Evolutionary conservation across 2,329 filamentous ascomycete genomes (phyloP).

Genomic region (Aspergillus sp.): DNA sequence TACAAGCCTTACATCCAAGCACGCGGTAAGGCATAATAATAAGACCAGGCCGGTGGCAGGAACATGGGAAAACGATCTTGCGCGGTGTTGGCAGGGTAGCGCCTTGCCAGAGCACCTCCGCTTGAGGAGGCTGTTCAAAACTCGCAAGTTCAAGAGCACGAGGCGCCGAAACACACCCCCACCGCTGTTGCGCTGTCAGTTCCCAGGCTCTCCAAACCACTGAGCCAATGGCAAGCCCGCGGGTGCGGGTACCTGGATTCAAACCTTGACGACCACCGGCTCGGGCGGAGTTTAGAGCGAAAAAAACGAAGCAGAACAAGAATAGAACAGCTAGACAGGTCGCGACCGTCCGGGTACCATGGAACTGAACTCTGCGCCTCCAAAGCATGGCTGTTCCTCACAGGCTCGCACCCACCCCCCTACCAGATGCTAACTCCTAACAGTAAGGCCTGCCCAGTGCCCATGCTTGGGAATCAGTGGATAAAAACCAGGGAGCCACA

Average conservation of each 20-base stretch:
- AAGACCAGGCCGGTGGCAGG: background rate
- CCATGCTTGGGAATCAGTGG: background rate
- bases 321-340: constrained; percentile 9
- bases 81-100: background rate
- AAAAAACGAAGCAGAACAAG: constrained; percentile 9
- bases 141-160: constrained; percentile 5
- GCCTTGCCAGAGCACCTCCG: background rate
- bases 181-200: constrained; percentile 17
- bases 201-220: constrained; percentile 5
- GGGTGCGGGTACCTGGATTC: constrained; percentile 22
- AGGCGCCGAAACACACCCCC: constrained; percentile 14
- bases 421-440: background rate
- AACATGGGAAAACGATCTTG: background rate
- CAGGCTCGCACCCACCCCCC: background rate
- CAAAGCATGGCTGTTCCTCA: background rate
- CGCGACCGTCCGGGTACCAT: constrained; percentile 4
- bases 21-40: background rate
- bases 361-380: background rate
- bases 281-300: constrained; percentile 10
- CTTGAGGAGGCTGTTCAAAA: background rate
- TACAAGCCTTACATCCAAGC: background rate
- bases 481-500: background rate
- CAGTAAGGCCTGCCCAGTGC: background rate
- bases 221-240: constrained; percentile 1
- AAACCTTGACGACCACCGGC: constrained; percentile 11